A percentile compares a stretch with the other conserved stretches of the same genome.
Evolutionary conservation across 1,284 basidiomycete genomes (phyloP).

Genomic region (Apiotrichum porosum): DNA sequence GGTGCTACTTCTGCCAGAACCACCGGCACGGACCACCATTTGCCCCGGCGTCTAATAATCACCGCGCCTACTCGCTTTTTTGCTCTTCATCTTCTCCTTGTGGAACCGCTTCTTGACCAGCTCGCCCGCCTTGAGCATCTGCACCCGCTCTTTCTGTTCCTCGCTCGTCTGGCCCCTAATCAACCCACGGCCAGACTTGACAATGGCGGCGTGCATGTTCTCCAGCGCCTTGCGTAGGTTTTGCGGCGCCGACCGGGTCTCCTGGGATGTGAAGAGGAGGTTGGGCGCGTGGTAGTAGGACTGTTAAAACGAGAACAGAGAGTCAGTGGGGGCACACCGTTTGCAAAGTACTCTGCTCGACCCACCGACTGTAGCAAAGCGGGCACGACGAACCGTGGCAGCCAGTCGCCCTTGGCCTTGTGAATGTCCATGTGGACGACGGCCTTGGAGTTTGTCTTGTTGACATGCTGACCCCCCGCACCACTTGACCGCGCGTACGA

Average conservation of each 20-base stretch:
- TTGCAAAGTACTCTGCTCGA: conserved; percentile 6
- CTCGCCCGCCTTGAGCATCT: conserved; percentile 25
- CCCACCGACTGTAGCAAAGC: conserved; percentile 38
- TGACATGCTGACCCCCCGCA: conserved; percentile 49
- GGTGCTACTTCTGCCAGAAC: too few species aligned
- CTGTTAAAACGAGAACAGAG: conserved; percentile 21
- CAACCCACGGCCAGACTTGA: conserved; percentile 20
- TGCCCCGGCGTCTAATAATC: too few species aligned
- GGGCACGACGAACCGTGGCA: conserved; percentile 38
- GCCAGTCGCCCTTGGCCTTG: conserved; percentile 31
- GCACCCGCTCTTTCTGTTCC: conserved; percentile 34
- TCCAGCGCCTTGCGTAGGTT: conserved; percentile 30
- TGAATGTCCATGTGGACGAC: conserved; percentile 31
- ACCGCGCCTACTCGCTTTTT: conserved; percentile 20
- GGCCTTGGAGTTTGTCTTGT: conserved; percentile 48
- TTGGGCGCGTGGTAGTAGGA: conserved; percentile 40
- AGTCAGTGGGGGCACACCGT: too few species aligned
- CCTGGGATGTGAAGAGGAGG: conserved; percentile 38
- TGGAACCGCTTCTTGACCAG: conserved; percentile 24
- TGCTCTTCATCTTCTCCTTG: conserved; percentile 31
- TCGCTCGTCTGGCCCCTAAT: conserved; percentile 36
- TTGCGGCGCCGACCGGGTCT: conserved; percentile 31
- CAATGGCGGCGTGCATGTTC: conserved; percentile 32
- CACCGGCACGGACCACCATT: too few species aligned
- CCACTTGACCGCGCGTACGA: conserved; percentile 41